These are phyloP conservation scores for Stachybotrys chlorohalonatus DNA, from an alignment of 2,329 filamentous ascomycete genomes.

Conservation along the genomic window DNA sequence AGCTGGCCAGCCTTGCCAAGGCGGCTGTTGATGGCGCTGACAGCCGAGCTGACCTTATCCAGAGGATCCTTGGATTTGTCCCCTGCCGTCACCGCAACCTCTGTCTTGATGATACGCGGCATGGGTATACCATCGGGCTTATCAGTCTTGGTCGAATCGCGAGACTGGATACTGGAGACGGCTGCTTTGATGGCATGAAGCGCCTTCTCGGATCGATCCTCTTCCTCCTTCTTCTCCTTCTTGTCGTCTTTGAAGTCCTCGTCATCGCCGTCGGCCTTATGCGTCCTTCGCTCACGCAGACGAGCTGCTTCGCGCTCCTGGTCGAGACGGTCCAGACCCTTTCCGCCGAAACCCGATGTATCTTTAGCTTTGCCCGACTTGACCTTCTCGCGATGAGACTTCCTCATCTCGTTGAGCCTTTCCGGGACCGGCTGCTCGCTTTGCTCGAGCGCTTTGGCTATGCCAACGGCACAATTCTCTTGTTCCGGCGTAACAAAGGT, in stretches of 20 bases:
- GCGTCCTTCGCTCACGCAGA: slow-evolving; percentile 76
- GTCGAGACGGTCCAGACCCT: slow-evolving; percentile 85
- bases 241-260: slow-evolving; percentile 78
- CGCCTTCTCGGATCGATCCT: slow-evolving; percentile 63
- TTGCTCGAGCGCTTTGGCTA: slow-evolving; percentile 85
- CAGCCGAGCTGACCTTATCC: slow-evolving; percentile 83
- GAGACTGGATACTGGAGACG: slow-evolving; percentile 46
- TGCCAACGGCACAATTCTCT: slow-evolving; percentile 80
- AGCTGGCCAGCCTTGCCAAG: slow-evolving; percentile 84
- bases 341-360: slow-evolving; percentile 85
- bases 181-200: slow-evolving; percentile 56
- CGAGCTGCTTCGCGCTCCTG: slow-evolving; percentile 83
- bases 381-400: slow-evolving; percentile 78
- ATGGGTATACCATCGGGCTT: slow-evolving; percentile 21
- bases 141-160: slow-evolving; percentile 39
- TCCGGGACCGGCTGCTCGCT: slow-evolving; percentile 79
- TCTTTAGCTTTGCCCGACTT: slow-evolving; percentile 88
- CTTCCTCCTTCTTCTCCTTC: slow-evolving; percentile 60
- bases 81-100: slow-evolving; percentile 46
- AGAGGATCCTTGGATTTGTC: slow-evolving; percentile 58
- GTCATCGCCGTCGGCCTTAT: slow-evolving; percentile 77
- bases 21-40: slow-evolving; percentile 82
- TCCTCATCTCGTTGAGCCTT: slow-evolving; percentile 53
- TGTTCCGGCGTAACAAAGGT: slow-evolving; percentile 91
- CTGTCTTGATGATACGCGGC: slow-evolving; percentile 35